phyloP scores from a whole-genome alignment of 495 filamentous ascomycete species.

The Daldinia childiae region DNA sequence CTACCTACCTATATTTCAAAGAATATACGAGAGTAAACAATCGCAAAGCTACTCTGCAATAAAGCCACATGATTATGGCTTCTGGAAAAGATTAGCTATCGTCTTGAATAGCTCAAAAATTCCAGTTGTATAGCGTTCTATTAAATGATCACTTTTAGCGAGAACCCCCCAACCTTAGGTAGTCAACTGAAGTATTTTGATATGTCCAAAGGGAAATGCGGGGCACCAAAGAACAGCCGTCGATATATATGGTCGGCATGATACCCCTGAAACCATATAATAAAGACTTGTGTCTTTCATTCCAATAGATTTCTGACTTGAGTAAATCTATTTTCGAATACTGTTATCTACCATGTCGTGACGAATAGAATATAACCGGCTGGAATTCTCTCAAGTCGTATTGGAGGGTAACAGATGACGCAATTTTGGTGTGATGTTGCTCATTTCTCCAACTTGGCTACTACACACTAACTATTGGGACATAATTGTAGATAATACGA shows the following conservation, averaged over 20 bases:
- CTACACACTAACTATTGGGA: background rate
- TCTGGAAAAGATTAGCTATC: no score
- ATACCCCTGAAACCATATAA: background rate
- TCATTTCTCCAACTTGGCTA: constrained; percentile 18
- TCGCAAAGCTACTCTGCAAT: no score
- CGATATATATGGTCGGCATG: background rate
- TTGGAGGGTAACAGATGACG: constrained; percentile 27
- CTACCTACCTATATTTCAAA: no score
- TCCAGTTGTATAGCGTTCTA: no score
- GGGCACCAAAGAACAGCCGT: background rate
- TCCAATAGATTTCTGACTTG: background rate
- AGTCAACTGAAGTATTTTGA: no score
- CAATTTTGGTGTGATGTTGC: constrained; percentile 35
- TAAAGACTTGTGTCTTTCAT: background rate
- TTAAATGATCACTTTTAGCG: no score
- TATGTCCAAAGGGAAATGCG: background rate
- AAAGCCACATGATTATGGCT: no score
- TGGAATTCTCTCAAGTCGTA: background rate
- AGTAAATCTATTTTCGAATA: background rate
- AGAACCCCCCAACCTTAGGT: no score
- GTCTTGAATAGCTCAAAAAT: no score
- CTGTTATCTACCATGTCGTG: background rate
- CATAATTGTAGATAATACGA: background rate
- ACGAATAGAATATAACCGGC: background rate
- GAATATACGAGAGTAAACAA: no score